Conservation (phyloP, 768 basidiomycete species). For the Leccinellum luteum region DNA sequence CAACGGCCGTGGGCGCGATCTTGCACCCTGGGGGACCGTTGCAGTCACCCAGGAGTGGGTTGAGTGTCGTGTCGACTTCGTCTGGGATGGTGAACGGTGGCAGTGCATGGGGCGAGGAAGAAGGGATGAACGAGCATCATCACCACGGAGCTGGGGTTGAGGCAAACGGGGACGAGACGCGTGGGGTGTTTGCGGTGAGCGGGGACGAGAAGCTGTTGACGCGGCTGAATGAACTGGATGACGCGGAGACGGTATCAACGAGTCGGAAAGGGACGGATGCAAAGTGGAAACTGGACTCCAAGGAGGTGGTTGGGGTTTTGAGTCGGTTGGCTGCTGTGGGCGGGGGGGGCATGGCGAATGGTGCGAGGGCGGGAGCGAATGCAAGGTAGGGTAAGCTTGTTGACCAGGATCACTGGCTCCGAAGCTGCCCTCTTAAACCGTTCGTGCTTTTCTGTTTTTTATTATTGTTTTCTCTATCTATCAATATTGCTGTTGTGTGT, state of each 20-base stretch:
- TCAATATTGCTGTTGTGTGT: neutral
- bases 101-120: neutral
- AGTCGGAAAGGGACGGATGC: constrained; percentile 77
- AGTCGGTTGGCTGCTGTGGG: constrained; percentile 5
- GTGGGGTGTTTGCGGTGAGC: constrained; percentile 64
- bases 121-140: constrained; percentile 8
- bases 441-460: neutral
- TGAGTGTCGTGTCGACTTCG: constrained; percentile 29
- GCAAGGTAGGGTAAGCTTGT: too few relatives aligned
- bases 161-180: constrained; percentile 40
- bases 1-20: constrained; percentile 81
- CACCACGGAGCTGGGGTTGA: constrained; percentile 12
- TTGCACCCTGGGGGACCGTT: constrained; percentile 60
- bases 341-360: constrained; percentile 1
- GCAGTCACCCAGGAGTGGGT: constrained; percentile 31
- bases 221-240: constrained; percentile 71
- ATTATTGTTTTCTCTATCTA: neutral
- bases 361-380: neutral
- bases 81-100: constrained; percentile 27
- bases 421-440: neutral
- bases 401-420: too few relatives aligned
- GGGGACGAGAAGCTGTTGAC: constrained; percentile 78
- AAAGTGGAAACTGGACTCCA: constrained; percentile 55
- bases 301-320: constrained; percentile 36
- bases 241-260: constrained; percentile 69